phyloP scores from a whole-genome alignment of 2,329 filamentous ascomycete genomes.

The Exophiala calicioides region DNA sequence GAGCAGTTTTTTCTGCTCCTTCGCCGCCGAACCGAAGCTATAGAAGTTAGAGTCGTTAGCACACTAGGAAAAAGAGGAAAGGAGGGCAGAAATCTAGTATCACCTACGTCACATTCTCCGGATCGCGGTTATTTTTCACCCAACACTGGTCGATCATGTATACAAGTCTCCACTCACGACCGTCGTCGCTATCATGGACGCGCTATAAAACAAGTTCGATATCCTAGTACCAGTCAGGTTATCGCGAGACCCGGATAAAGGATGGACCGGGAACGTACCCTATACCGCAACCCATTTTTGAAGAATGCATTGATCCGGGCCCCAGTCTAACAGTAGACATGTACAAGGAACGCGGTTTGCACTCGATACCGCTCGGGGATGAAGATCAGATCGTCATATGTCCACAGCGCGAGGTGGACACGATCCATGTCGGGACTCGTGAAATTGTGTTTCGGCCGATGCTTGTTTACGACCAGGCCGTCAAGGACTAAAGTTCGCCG shows the following conservation, averaged over 20 bases:
- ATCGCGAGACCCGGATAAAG: background rate
- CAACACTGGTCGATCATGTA: conserved; percentile 24
- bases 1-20: conserved; percentile 1
- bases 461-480: conserved; percentile 27
- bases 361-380: conserved; percentile 20
- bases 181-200: background rate
- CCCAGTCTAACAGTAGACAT: conserved; percentile 24
- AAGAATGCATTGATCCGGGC: conserved; percentile 26
- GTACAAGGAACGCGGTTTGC: conserved; percentile 18
- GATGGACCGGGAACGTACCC: conserved; percentile 8
- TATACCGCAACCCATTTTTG: conserved; percentile 15
- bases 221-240: conserved; percentile 3
- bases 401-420: conserved; percentile 19
- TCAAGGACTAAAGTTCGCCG: conserved; percentile 1
- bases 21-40: conserved; percentile 9
- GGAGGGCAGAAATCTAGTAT: background rate
- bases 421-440: conserved; percentile 12
- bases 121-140: conserved; percentile 27
- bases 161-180: conserved; percentile 17
- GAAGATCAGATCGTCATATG: conserved; percentile 20
- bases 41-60: background rate
- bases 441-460: conserved; percentile 23
- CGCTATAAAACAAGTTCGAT: conserved; percentile 17
- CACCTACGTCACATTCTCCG: conserved; percentile 14
- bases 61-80: background rate